Conservation (phyloP, 768 basidiomycete genomes). For the Pisolithus albus region DNA sequence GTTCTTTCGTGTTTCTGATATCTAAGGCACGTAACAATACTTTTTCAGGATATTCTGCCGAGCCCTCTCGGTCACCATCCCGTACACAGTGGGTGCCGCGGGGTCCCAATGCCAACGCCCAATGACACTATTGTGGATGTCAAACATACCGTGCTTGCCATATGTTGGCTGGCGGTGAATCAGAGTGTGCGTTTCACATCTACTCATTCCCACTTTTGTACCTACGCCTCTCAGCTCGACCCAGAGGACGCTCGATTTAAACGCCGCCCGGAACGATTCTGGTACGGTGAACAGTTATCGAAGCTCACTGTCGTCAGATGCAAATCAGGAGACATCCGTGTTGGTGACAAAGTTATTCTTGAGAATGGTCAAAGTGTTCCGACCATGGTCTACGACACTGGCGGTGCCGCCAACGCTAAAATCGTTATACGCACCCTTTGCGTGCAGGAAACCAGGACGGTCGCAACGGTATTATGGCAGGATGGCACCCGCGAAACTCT, state of each 20-base stretch:
- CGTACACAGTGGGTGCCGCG: slow-evolving; percentile 40
- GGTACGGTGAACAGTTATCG: slow-evolving; percentile 57
- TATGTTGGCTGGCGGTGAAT: slow-evolving; percentile 84
- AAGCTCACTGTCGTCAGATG: slow-evolving; percentile 59
- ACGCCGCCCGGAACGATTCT: slow-evolving; percentile 67
- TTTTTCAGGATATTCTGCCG: slow-evolving; percentile 58
- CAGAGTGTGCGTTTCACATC: slow-evolving; percentile 53
- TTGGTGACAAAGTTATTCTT: slow-evolving; percentile 66
- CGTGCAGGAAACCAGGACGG: slow-evolving; percentile 68
- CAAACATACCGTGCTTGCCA: slow-evolving; percentile 69
- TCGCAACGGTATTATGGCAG: slow-evolving; percentile 78
- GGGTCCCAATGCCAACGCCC: slow-evolving; percentile 35
- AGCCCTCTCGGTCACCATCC: slow-evolving; percentile 41
- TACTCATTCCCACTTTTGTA: not conserved
- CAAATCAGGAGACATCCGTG: slow-evolving; percentile 59
- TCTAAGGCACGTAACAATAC: slow-evolving; percentile 2
- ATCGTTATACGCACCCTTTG: slow-evolving; percentile 52
- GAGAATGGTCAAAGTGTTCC: slow-evolving; percentile 44
- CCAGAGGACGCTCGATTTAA: slow-evolving; percentile 46
- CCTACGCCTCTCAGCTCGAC: slow-evolving; percentile 45
- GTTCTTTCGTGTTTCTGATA: slow-evolving; percentile 18
- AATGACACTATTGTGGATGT: slow-evolving; percentile 65
- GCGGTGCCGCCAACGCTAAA: slow-evolving; percentile 36
- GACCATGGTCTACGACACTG: slow-evolving; percentile 54
- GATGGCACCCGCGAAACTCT: slow-evolving; percentile 64